These are phyloP conservation scores for Verticillium albo-atrum DNA, from an alignment of 2,329 filamentous ascomycete species.

Conservation along the genomic window DNA sequence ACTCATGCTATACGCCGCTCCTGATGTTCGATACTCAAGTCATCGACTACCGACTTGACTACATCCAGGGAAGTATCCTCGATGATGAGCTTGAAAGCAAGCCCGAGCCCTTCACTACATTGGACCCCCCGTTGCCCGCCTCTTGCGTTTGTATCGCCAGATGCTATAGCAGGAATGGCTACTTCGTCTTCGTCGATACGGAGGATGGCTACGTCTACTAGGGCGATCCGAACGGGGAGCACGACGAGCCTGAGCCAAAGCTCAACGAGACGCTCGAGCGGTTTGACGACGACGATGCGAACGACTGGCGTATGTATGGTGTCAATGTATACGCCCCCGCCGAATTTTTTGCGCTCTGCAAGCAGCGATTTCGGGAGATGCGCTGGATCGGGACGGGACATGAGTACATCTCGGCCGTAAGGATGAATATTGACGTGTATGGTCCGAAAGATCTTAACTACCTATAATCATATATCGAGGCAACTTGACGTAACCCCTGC, in stretches of 20 bases:
- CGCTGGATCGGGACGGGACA: constrained; percentile 5
- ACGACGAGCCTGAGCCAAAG: constrained; percentile 3
- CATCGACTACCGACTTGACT: constrained; percentile 4
- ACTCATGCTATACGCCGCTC: background rate
- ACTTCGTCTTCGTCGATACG: constrained; percentile 11
- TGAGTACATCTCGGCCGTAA: background rate
- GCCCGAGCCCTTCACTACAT: background rate
- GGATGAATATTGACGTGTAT: background rate
- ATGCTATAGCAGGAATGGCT: constrained; percentile 1
- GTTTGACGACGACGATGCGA: constrained; percentile 1
- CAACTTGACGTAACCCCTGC: too few relatives aligned
- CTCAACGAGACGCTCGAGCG: constrained; percentile 1
- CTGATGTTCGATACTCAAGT: constrained; percentile 4
- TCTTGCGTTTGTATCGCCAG: constrained; percentile 10
- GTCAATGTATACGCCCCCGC: constrained; percentile 7
- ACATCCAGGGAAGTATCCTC: constrained; percentile 3
- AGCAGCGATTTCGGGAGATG: constrained; percentile 8
- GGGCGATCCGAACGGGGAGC: constrained; percentile 3
- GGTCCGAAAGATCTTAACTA: too few relatives aligned
- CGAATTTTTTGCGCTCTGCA: constrained; percentile 9
- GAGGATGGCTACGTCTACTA: constrained; percentile 11
- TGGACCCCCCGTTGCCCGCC: constrained; percentile 1
- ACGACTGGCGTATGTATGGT: background rate
- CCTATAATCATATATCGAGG: too few relatives aligned
- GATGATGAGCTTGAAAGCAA: background rate